phyloP scores from a whole-genome alignment of 768 basidiomycete genomes.

The Phylloporus arenicola region DNA sequence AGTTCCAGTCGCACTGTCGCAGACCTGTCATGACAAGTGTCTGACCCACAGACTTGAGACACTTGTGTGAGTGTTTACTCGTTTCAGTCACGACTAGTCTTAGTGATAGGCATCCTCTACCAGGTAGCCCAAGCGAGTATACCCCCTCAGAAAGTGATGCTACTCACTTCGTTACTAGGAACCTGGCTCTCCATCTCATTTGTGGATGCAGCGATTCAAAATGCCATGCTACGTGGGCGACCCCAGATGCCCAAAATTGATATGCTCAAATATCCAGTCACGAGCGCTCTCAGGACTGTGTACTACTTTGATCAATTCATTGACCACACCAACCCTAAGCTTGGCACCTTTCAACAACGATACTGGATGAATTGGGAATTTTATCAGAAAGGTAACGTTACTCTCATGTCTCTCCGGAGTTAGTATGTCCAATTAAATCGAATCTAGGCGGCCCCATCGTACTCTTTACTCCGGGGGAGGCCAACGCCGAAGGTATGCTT shows the following conservation, averaged over 20 bases:
- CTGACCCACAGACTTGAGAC: too few relatives aligned
- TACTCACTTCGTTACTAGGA: conserved; percentile 3
- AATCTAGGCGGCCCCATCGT: conserved; percentile 23
- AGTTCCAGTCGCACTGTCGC: too few relatives aligned
- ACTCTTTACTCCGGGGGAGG: conserved; percentile 56
- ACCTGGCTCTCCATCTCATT: conserved; percentile 9
- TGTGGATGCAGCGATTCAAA: conserved; percentile 16
- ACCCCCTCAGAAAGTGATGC: conserved; percentile 8
- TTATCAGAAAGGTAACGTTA: conserved; percentile 44
- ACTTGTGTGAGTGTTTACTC: too few relatives aligned
- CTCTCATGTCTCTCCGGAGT: background rate
- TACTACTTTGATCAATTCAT: conserved; percentile 31
- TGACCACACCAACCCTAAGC: conserved; percentile 49
- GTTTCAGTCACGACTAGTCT: too few relatives aligned
- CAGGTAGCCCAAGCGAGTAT: too few relatives aligned
- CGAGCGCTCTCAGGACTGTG: conserved; percentile 19
- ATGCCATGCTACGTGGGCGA: conserved; percentile 18
- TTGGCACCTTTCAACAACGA: conserved; percentile 74
- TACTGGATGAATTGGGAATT: conserved; percentile 68
- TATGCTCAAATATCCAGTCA: conserved; percentile 5
- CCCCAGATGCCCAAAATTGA: conserved; percentile 13
- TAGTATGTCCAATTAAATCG: background rate
- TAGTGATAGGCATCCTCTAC: too few relatives aligned
- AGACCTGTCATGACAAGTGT: too few relatives aligned
- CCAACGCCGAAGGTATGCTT: conserved; percentile 40